Base-by-base conservation (phyloP, 1,284 basidiomycete species). In the Tremellales sp. region DNA sequence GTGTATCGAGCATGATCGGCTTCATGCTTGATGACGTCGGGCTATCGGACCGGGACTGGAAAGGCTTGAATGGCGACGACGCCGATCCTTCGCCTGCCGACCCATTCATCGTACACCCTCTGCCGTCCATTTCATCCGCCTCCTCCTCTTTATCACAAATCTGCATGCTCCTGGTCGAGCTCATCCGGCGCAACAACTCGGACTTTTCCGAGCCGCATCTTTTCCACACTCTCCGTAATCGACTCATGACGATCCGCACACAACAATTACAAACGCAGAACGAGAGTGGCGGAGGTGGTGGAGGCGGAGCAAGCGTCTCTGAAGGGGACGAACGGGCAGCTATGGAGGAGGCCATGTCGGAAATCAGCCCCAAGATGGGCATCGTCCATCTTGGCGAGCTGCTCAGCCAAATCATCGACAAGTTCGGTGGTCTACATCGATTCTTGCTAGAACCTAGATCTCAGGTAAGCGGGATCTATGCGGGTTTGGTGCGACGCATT, bases 161-260 rank as follows among this genome's bases (percentile, higher is more conserved):
- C 23, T 87, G 94, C 59, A 86, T 87, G 45, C 84, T 98, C 62
- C 80, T 97, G 56, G 88, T 97, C 62, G 96, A 99, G 72, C 81
- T 99, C 33, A 97, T 99, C 61, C 83, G 96, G 48, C 93, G 97
- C 72, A 98, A 98, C 75, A 98, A 98, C 74, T 94, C 92, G 46
- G 94, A 99, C 72, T 97, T 93, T 71, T 94, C 96, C 67, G 96
- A 99, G 76, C 94, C 93, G 13, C 96, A 94, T 72, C 80, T 97
- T n/a, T 96, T 97, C 76, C 91, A 97, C 69, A 92, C 89, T 1
- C 76, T 97, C 39, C 85, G 92, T 43, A 91, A 93, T 68, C 82
- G 89, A 42, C 80, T 97, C 25, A 91, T 96, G 57, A 84, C 85
- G 51, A 81, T 91, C 5, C 64, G 61, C 31, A 60, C 58, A 46